phyloP scores from a whole-genome alignment of 441 rosid species.

The Pelargonium hybrid region DNA sequence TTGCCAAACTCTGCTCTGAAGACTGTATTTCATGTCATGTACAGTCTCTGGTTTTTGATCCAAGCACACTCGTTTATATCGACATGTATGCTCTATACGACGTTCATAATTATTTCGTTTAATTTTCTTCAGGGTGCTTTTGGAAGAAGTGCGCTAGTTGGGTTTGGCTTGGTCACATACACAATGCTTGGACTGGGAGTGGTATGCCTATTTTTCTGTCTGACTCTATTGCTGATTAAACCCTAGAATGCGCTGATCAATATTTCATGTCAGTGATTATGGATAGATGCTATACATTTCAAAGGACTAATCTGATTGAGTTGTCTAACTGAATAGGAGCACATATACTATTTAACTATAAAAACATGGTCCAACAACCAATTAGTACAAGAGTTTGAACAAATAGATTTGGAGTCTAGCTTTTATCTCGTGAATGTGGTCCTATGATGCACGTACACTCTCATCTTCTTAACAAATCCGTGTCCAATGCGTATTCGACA shows the following conservation, averaged over 20 bases:
- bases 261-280: not conserved
- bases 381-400: no score
- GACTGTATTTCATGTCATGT: not conserved
- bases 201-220: conserved; percentile 33
- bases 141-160: conserved; percentile 60
- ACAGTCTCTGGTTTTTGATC: not conserved
- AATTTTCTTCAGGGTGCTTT: conserved; percentile 58
- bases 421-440: no score
- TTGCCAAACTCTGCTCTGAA: no score
- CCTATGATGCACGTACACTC: no score
- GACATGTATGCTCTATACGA: not conserved
- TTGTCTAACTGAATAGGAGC: not conserved
- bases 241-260: not conserved
- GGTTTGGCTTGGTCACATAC: conserved; percentile 70
- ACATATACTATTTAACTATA: not conserved
- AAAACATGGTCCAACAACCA: not conserved
- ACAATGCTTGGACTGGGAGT: conserved; percentile 83
- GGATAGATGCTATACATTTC: not conserved
- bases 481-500: no score
- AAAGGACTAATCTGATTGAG: not conserved
- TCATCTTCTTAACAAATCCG: no score
- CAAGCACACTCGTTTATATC: not conserved
- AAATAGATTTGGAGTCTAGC: no score
- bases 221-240: not conserved
- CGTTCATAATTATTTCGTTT: not conserved